A percentile compares a stretch with the other conserved stretches of the same genome.
Conservation (phyloP, 257 asterid species). For the Nicotiana undulata region DNA sequence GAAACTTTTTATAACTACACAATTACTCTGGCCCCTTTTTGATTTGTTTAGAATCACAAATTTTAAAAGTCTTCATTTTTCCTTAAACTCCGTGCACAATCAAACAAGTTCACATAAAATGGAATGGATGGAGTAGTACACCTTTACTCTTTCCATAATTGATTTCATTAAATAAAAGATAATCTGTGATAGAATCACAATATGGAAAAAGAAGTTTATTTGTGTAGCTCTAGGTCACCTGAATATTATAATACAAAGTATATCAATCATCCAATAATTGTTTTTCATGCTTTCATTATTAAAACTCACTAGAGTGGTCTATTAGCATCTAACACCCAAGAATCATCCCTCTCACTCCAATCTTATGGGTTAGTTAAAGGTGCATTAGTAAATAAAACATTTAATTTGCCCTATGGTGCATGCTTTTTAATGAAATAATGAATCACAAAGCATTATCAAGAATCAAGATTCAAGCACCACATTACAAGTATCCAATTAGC, state of each 20-base stretch:
- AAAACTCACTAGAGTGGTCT: background rate
- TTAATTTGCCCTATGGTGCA: background rate
- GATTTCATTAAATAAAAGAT: too few relatives aligned
- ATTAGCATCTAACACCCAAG: background rate
- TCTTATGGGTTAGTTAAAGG: background rate
- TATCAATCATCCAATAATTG: background rate
- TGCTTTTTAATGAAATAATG: background rate
- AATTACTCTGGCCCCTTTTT: too few relatives aligned
- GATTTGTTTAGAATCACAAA: too few relatives aligned
- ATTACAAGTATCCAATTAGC: background rate
- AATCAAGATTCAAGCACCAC: background rate
- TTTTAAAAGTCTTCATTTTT: too few relatives aligned
- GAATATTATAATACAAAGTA: background rate
- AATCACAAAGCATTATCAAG: constrained; percentile 8
- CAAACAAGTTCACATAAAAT: too few relatives aligned
- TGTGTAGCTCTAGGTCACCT: background rate
- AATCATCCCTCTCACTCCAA: background rate
- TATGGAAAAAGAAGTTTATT: background rate
- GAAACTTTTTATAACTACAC: too few relatives aligned
- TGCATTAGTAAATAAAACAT: background rate
- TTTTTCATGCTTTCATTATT: background rate
- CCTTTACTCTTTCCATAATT: too few relatives aligned
- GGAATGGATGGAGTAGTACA: too few relatives aligned
- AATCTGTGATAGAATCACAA: too few relatives aligned
- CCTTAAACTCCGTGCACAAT: too few relatives aligned